Evolutionary conservation across 202 grass and related monocot species (phyloP).

Genomic region (Schoenoplectus tabernaemontani): DNA sequence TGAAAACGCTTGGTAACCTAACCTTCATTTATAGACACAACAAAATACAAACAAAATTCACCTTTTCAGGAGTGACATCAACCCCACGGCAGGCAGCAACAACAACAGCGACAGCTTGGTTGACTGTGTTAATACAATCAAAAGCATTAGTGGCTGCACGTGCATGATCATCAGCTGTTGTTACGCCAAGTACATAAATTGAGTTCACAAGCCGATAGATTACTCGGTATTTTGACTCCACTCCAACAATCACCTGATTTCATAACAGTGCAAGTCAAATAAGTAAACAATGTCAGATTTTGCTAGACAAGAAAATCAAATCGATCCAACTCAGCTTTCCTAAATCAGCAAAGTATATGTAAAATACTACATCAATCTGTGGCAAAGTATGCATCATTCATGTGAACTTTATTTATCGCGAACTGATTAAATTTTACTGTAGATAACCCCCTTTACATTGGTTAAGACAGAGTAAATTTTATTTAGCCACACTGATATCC

Average conservation of each 20-base stretch:
- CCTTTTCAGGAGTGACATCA: constrained; percentile 85
- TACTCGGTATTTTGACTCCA: constrained; percentile 93
- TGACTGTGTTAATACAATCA: constrained; percentile 85
- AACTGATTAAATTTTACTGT: not conserved
- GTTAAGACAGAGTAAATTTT: no score
- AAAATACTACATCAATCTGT: not conserved
- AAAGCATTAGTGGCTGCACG: constrained; percentile 64
- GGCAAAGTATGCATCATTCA: not conserved
- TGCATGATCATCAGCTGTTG: constrained; percentile 73
- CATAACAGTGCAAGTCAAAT: constrained; percentile 19
- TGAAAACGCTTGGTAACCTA: not conserved
- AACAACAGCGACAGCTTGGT: constrained; percentile 80
- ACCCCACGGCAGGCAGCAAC: constrained; percentile 85
- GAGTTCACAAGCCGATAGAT: constrained; percentile 94
- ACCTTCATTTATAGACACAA: not conserved
- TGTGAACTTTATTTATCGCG: not conserved
- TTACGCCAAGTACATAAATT: constrained; percentile 91
- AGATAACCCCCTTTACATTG: not conserved
- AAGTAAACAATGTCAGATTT: not conserved
- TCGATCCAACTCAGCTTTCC: not conserved
- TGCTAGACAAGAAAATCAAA: not conserved
- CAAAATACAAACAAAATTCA: not conserved
- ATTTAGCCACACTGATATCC: not conserved
- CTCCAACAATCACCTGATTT: constrained; percentile 86
- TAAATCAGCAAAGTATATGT: not conserved